Evolutionary conservation across 352 stramenopile genomes (phyloP).

Genomic region (Globisporangium yorkense): DNA sequence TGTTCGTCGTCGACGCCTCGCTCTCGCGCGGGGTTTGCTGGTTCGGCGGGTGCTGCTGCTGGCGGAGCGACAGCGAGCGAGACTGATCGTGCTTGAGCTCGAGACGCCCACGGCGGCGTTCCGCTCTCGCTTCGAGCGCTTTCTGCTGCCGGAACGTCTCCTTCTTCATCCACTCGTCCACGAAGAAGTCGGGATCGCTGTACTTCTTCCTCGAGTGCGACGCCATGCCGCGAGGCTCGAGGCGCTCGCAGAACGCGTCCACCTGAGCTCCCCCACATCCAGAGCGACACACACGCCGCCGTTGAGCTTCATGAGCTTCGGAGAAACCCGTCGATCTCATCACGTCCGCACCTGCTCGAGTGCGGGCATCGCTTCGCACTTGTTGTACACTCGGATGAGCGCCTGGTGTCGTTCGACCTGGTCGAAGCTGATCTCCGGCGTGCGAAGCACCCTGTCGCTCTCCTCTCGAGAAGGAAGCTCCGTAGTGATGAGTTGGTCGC

Average conservation of each 20-base stretch:
- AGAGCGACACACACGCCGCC: not conserved
- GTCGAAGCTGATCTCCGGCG: slow-evolving; percentile 12
- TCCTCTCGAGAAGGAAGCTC: slow-evolving; percentile 16
- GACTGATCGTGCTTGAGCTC: slow-evolving; percentile 9
- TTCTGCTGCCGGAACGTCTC: slow-evolving; percentile 27
- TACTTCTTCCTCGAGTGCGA: slow-evolving; percentile 44
- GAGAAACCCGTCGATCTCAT: not conserved
- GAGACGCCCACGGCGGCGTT: slow-evolving; percentile 14
- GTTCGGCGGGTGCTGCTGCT: slow-evolving; percentile 11
- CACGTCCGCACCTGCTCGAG: slow-evolving; percentile 30
- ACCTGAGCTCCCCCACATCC: slow-evolving; percentile 12
- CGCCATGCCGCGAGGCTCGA: not conserved
- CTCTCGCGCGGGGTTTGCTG: slow-evolving; percentile 15
- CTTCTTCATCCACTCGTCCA: slow-evolving; percentile 51
- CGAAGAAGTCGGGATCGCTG: slow-evolving; percentile 51
- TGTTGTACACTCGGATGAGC: slow-evolving; percentile 23
- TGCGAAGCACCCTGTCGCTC: slow-evolving; percentile 20
- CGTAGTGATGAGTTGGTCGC: slow-evolving; percentile 9
- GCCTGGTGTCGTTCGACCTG: slow-evolving; percentile 9
- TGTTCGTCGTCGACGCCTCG: slow-evolving; percentile 14
- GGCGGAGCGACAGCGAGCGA: slow-evolving; percentile 5
- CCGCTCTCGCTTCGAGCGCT: slow-evolving; percentile 27
- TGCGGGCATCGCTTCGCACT: slow-evolving; percentile 33
- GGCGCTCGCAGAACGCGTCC: slow-evolving; percentile 24
- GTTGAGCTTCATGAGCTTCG: not conserved